phyloP scores from a whole-genome alignment of 2,329 filamentous ascomycete genomes.

The Aspergillus sp. region DNA sequence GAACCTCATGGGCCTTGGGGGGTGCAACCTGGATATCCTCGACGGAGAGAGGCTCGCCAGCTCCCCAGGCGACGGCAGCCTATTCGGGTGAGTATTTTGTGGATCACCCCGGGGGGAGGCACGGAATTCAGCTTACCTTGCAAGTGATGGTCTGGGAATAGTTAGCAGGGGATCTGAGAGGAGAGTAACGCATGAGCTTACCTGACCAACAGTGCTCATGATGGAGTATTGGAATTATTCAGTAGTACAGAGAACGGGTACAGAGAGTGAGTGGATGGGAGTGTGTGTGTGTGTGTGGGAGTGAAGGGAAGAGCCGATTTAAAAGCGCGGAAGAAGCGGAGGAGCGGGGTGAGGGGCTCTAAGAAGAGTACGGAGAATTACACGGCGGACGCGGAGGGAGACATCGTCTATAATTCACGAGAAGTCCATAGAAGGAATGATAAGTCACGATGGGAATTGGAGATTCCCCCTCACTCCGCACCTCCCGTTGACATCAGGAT shows the following conservation, averaged over 20 bases:
- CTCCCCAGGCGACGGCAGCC: constrained; percentile 96
- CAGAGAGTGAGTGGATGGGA: not conserved
- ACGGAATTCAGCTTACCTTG: constrained; percentile 47
- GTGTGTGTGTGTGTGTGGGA: too few species aligned
- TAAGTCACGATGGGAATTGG: too few species aligned
- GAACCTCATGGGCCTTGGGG: constrained; percentile 86
- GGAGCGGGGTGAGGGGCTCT: too few species aligned
- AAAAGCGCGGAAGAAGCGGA: too few species aligned
- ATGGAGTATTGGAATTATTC: constrained; percentile 9
- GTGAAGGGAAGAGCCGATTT: too few species aligned
- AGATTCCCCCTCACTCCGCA: too few species aligned
- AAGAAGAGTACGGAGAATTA: too few species aligned
- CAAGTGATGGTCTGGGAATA: constrained; percentile 72
- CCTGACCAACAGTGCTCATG: constrained; percentile 53
- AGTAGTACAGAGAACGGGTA: too few species aligned
- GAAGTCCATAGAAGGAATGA: too few species aligned
- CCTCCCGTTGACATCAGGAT: too few species aligned
- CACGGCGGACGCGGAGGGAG: too few species aligned
- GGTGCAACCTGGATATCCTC: constrained; percentile 90
- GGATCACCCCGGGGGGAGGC: not conserved
- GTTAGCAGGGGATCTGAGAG: constrained; percentile 6
- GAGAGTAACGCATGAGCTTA: constrained; percentile 16
- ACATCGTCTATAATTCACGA: too few species aligned
- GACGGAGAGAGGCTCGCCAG: constrained; percentile 76
- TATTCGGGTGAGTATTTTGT: constrained; percentile 18